Evolutionary conservation across 1,284 basidiomycete species (phyloP), one percentile per base, ranked within the genome.

Genomic region (Spongiforma sp.): DNA sequence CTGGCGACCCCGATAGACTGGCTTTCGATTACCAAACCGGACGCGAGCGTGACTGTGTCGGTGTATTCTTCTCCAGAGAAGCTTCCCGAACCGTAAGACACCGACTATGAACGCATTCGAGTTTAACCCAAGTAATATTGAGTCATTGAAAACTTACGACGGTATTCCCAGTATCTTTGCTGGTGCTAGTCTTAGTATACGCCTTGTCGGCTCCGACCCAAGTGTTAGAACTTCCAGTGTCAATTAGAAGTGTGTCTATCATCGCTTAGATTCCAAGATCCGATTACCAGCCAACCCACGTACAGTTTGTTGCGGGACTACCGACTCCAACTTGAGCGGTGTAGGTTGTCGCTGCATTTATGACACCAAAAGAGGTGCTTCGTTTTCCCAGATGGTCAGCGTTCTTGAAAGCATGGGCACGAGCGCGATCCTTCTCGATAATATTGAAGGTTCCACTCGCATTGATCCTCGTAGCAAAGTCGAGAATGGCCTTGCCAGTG

Each of bases 1-100:
- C 68, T 73, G 5, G 86, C 84, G 28, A 86, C 84, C 30, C 86
- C 87, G 60, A 88, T 83, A 55, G 79, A 81, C 73, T 89, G 87
- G 26, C 80, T 66, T 37, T 70, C 56, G 68, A 88, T 83, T 30
- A 82, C 79, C 33, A 88, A 78, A 8, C 65, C 71, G 1, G 75
- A 59, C 8, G 75, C 70, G 39, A 89, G 76, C 19, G 82, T 78
- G 41, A 89, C 81, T 34, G 75, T 76, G 68, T 88, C 86, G 54
- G 69, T 80, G 66, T 79, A 86, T 73, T 85, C 82, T 39, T 78
- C 79, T 54, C 88, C 86, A 30, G 73, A 76, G 73, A 87, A 85
- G 5, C 67, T 75, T 15, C 85, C 87, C 39, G 80, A 82, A 50
- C 85, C 86, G 65, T 88, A 88, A 41, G 72, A 74, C 50, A 86